Evolutionary conservation across 1,284 basidiomycete genomes (phyloP).

Genomic region (Moniliophthora roreri): DNA sequence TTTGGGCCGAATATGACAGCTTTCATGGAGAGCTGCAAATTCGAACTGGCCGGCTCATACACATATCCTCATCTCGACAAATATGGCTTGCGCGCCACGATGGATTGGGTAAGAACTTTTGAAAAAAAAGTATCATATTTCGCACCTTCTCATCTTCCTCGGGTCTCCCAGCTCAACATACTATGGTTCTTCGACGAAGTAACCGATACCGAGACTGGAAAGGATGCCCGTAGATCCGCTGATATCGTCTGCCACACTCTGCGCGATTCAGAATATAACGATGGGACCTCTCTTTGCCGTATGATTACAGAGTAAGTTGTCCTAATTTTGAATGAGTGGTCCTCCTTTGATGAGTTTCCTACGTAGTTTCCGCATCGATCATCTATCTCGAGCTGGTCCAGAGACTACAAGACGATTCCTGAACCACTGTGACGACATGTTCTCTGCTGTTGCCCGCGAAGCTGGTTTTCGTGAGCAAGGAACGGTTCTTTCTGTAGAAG

Average conservation of each 20-base stretch:
- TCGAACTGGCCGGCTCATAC: conserved; percentile 42
- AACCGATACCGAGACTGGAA: conserved; percentile 43
- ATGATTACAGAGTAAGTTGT: conserved; percentile 41
- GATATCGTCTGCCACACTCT: conserved; percentile 37
- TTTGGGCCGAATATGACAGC: conserved; percentile 14
- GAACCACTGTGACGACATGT: not conserved
- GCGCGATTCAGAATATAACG: conserved; percentile 33
- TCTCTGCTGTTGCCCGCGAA: not conserved
- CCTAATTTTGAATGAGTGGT: not conserved
- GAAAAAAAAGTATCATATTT: conserved; percentile 37
- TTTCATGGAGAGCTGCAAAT: conserved; percentile 39
- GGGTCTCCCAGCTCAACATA: conserved; percentile 33
- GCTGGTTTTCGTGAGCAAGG: not conserved
- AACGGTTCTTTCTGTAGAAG: not conserved
- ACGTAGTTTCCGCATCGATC: not conserved
- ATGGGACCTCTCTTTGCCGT: conserved; percentile 37
- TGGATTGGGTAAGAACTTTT: conserved; percentile 18
- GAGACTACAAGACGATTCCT: not conserved
- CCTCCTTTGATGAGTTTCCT: not conserved
- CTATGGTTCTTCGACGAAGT: conserved; percentile 50
- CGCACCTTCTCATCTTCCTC: not conserved
- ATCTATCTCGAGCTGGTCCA: not conserved
- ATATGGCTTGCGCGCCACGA: conserved; percentile 29
- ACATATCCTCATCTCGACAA: conserved; percentile 41
- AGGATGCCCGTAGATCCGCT: conserved; percentile 37